These are phyloP conservation scores for Salisapilia sapeloensis DNA, from an alignment of 352 stramenopile genomes.

Conservation along the genomic window DNA sequence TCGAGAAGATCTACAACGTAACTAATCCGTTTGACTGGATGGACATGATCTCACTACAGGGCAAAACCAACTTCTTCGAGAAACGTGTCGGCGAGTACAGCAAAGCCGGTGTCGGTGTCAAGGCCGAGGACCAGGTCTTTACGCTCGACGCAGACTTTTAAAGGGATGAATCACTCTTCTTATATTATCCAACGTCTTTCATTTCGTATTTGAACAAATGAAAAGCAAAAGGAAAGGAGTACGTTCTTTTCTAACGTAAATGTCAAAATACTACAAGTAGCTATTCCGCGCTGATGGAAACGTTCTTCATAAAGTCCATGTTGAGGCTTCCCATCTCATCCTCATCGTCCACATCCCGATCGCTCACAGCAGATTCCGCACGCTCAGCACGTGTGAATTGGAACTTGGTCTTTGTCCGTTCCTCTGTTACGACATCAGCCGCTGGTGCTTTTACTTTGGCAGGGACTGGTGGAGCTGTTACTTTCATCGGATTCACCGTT, in stretches of 20 bases:
- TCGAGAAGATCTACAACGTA: conserved; percentile 86
- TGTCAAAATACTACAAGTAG: neutral
- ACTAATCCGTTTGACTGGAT: conserved; percentile 99
- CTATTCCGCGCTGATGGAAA: conserved; percentile 13
- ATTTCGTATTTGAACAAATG: too few species aligned
- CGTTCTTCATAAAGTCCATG: conserved; percentile 61
- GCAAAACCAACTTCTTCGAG: conserved; percentile 98
- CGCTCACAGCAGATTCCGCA: conserved; percentile 9
- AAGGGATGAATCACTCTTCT: too few species aligned
- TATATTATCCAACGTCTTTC: too few species aligned
- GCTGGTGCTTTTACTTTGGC: conserved; percentile 4
- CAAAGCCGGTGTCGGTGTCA: conserved; percentile 92
- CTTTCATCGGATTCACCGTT: too few species aligned
- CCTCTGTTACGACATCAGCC: conserved; percentile 8
- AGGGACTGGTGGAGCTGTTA: too few species aligned
- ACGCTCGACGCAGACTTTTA: conserved; percentile 90
- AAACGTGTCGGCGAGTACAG: conserved; percentile 98
- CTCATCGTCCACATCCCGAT: conserved; percentile 12
- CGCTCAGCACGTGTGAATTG: conserved; percentile 19
- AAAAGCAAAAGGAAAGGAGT: neutral
- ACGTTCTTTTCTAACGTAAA: too few species aligned
- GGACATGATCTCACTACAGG: conserved; percentile 98
- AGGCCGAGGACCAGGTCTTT: conserved; percentile 80
- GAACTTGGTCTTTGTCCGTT: conserved; percentile 9
- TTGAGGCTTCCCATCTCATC: conserved; percentile 41